These are phyloP conservation scores for Nothophoma quercina DNA, from an alignment of 2,329 filamentous ascomycete species.

Conservation along the genomic window DNA sequence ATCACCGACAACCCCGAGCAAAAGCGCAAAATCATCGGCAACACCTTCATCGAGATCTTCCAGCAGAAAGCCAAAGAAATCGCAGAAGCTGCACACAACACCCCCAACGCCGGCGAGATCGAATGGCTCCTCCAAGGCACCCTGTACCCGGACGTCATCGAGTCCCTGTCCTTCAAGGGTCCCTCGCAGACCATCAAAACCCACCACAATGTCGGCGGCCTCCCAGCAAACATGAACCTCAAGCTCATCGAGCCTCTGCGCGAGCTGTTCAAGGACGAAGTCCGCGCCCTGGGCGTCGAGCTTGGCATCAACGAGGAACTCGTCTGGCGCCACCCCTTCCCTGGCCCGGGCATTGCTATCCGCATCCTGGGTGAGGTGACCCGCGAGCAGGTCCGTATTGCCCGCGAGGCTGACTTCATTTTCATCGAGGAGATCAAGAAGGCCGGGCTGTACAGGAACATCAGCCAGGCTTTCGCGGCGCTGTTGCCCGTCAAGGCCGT, in stretches of 20 bases:
- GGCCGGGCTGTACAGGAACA: slow-evolving; percentile 76
- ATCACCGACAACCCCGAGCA: slow-evolving; percentile 78
- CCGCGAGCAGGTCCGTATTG: slow-evolving; percentile 78
- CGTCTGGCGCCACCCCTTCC: slow-evolving; percentile 81
- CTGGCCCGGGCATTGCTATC: slow-evolving; percentile 77
- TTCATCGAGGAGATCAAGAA: slow-evolving; percentile 78
- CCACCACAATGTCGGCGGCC: slow-evolving; percentile 76
- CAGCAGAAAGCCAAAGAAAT: slow-evolving; percentile 79
- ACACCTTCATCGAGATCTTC: slow-evolving; percentile 82
- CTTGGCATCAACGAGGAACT: slow-evolving; percentile 77
- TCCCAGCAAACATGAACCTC: slow-evolving; percentile 68
- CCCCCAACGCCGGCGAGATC: slow-evolving; percentile 74
- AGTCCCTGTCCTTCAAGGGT: slow-evolving; percentile 76
- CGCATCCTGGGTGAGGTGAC: slow-evolving; percentile 87
- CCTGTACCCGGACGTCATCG: slow-evolving; percentile 77
- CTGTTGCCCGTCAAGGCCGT: slow-evolving; percentile 71
- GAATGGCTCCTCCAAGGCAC: slow-evolving; percentile 90
- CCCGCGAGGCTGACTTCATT: slow-evolving; percentile 77
- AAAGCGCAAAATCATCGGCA: slow-evolving; percentile 91
- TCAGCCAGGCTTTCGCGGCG: slow-evolving; percentile 74
- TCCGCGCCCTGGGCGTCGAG: slow-evolving; percentile 72
- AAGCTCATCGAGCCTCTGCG: slow-evolving; percentile 81
- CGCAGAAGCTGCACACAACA: slow-evolving; percentile 72
- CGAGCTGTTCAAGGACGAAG: slow-evolving; percentile 86
- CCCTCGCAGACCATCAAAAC: slow-evolving; percentile 77